Base-by-base conservation (phyloP, 23 red algal species). In the Pyropia yezoensis region DNA sequence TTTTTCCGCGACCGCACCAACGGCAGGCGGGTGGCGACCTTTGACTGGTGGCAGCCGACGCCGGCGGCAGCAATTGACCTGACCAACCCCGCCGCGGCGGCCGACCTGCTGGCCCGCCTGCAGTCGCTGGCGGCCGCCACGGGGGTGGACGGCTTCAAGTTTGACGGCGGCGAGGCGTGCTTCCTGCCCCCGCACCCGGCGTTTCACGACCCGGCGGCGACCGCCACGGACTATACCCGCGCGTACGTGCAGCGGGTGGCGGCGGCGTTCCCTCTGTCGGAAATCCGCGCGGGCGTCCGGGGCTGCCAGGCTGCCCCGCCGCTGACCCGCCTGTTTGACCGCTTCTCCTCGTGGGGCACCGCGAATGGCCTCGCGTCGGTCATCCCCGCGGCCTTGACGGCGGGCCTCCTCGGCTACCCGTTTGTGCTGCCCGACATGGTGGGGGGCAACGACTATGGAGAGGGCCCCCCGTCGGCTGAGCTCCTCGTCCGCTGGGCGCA, bases 121-220 rank as follows among this genome's bases (percentile, higher is more conserved):
- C 78, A 71, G n/a, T 26, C 14, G 45, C 60, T 95, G 27, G 67
- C 66, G 52, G 67, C 60, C 14, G 76, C 85, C 7, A 83, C 79
- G 67, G 90, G 90, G 17, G 55, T 95, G 14, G 90, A 95, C 65
- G 90, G 90, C 54, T 95, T 95, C 64, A 95, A 95, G 66, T 95
- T 95, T 74, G 90, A 95, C 76, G 90, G 79, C 14, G 90, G 90
- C 14, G 90, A 95, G 59, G 76, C 80, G 16, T 74, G 80, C 73
- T 95, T 95, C 62, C 53, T 95, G 50, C 90, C 90, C 16, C 51
- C 60, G 33, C 61, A 75, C 19, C 59, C 69, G 17, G 49, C 52
- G 55, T 16, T 79, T 62, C 71, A 80, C 30, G 76, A 76, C 63
- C 57, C 76, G 18, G 22, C 80, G 29, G 56, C 66, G 16, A 65